phyloP scores from a whole-genome alignment of 768 basidiomycete species.

The Hydnomerulius pinastri region DNA sequence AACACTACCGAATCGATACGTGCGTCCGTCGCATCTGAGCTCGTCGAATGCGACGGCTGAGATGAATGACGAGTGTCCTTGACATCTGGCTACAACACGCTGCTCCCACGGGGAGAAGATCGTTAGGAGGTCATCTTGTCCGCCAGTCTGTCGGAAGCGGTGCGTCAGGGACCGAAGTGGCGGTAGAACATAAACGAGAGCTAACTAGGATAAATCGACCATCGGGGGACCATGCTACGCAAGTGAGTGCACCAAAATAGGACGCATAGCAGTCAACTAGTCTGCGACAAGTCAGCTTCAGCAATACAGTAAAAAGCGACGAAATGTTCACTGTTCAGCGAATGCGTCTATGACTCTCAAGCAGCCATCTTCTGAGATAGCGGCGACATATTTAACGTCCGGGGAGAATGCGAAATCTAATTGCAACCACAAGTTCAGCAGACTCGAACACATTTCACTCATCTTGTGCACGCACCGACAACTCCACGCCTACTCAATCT shows the following conservation, averaged over 20 bases:
- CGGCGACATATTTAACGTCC: constrained; percentile 87
- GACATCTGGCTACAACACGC: constrained; percentile 91
- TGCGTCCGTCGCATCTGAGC: constrained; percentile 82
- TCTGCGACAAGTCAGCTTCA: constrained; percentile 39
- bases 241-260: constrained; percentile 91
- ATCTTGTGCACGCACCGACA: constrained; percentile 53
- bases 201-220: constrained; percentile 85
- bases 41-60: constrained; percentile 89
- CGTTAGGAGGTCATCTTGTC: constrained; percentile 94
- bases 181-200: neutral
- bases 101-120: constrained; percentile 96
- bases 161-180: neutral
- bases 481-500: constrained; percentile 70
- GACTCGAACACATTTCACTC: neutral
- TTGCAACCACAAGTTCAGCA: constrained; percentile 1
- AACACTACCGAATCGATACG: constrained; percentile 93
- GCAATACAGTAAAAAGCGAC: constrained; percentile 1
- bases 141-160: constrained; percentile 68
- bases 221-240: constrained; percentile 94
- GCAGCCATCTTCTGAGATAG: constrained; percentile 91
- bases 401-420: constrained; percentile 92
- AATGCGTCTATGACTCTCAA: constrained; percentile 87
- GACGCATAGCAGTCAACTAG: constrained; percentile 93
- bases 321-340: constrained; percentile 65
- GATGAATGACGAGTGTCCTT: constrained; percentile 96